phyloP scores from a whole-genome alignment of 768 basidiomycete genomes.

The Galerina sulciceps region DNA sequence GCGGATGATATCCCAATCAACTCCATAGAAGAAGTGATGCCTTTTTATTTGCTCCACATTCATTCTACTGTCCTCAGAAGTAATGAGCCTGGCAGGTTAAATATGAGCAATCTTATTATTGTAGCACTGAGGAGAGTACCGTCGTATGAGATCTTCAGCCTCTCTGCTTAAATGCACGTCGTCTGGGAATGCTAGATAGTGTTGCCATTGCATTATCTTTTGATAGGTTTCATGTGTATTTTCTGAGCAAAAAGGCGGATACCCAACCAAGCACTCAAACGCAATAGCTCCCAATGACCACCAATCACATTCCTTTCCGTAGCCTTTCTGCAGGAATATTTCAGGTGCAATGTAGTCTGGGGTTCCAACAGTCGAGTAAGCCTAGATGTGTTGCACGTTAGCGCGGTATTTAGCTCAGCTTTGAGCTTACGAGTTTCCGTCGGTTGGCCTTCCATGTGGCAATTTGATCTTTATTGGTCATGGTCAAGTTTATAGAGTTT shows the following conservation, averaged over 20 bases:
- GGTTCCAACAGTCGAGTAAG: slow-evolving; percentile 97
- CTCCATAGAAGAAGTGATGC: slow-evolving; percentile 94
- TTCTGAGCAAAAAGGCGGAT: slow-evolving; percentile 95
- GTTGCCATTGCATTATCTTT: slow-evolving; percentile 95
- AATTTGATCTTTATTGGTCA: slow-evolving; percentile 91
- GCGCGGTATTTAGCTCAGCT: neutral
- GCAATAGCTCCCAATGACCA: slow-evolving; percentile 99
- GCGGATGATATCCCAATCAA: slow-evolving; percentile 89
- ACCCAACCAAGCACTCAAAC: slow-evolving; percentile 98
- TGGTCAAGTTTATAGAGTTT: slow-evolving; percentile 95
- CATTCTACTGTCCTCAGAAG: slow-evolving; percentile 78
- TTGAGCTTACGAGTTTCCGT: slow-evolving; percentile 78
- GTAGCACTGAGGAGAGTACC: slow-evolving; percentile 48
- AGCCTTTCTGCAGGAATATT: slow-evolving; percentile 96
- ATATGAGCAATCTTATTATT: neutral
- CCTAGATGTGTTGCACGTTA: slow-evolving; percentile 45
- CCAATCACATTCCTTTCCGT: slow-evolving; percentile 98
- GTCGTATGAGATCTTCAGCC: slow-evolving; percentile 84
- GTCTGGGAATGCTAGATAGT: slow-evolving; percentile 87
- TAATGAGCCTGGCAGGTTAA: slow-evolving; percentile 65
- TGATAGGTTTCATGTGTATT: slow-evolving; percentile 97
- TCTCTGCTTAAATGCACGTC: slow-evolving; percentile 93
- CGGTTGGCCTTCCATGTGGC: slow-evolving; percentile 99
- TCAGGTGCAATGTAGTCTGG: slow-evolving; percentile 97
- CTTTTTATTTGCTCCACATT: slow-evolving; percentile 86